These are phyloP conservation scores for Boletus rubescentipes DNA, from an alignment of 768 basidiomycete species.

Conservation along the genomic window DNA sequence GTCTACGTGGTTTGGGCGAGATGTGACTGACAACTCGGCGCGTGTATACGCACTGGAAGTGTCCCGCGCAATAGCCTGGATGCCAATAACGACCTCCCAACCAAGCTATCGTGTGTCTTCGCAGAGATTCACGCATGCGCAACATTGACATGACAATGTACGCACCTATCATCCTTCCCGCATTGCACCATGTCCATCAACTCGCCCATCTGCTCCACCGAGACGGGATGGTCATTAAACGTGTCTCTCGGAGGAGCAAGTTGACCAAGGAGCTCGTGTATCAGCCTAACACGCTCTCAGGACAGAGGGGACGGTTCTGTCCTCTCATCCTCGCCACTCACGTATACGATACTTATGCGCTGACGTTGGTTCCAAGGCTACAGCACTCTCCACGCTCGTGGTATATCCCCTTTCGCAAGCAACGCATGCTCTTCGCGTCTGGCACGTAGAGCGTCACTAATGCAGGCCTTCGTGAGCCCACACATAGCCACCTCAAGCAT, in stretches of 20 bases:
- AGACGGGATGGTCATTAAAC: conserved; percentile 58
- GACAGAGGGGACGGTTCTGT: too few relatives aligned
- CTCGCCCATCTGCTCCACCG: conserved; percentile 64
- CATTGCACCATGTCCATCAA: conserved; percentile 73
- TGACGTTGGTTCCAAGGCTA: too few relatives aligned
- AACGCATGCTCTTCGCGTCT: too few relatives aligned
- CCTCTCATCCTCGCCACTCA: too few relatives aligned
- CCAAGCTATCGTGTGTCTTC: conserved; percentile 65
- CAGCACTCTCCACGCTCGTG: too few relatives aligned
- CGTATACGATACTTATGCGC: too few relatives aligned
- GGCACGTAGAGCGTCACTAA: too few relatives aligned
- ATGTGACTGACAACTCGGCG: not conserved
- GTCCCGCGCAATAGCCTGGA: conserved; percentile 97
- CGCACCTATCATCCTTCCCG: conserved; percentile 67
- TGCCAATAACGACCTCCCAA: conserved; percentile 89
- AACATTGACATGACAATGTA: not conserved
- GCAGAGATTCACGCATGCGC: not conserved
- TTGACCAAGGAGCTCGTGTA: conserved; percentile 83
- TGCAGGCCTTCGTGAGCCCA: too few relatives aligned
- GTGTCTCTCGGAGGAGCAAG: conserved; percentile 59
- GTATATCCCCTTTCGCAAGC: too few relatives aligned
- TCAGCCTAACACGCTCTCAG: conserved; percentile 67
- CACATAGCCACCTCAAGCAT: too few relatives aligned
- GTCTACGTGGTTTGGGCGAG: conserved; percentile 5
- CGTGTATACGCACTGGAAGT: conserved; percentile 65